phyloP scores from a whole-genome alignment of 441 rosid genomes.

The Populus tomentosa region DNA sequence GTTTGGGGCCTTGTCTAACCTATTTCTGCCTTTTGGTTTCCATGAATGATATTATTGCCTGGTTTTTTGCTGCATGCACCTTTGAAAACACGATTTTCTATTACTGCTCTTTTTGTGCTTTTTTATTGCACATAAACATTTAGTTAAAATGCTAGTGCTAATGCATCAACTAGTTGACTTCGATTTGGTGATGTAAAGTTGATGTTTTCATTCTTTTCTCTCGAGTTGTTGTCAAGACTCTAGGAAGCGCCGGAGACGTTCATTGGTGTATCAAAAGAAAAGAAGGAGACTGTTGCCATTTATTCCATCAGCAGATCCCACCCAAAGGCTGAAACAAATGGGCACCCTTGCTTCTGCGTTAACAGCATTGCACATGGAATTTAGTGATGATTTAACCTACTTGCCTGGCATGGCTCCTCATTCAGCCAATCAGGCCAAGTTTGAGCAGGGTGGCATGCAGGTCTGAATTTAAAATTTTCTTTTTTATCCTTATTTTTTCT shows the following conservation, averaged over 20 bases:
- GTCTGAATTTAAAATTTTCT: conserved; percentile 26
- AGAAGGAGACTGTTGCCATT: conserved; percentile 59
- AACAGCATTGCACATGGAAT: conserved; percentile 60
- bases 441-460: conserved; percentile 87
- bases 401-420: conserved; percentile 59
- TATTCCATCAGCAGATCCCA: conserved; percentile 60
- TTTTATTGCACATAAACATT: background rate
- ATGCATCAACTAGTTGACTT: background rate
- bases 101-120: background rate
- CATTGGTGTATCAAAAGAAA: conserved; percentile 71
- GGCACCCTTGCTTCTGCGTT: conserved; percentile 74
- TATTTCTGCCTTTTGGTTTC: background rate
- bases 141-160: background rate
- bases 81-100: background rate
- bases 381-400: conserved; percentile 58
- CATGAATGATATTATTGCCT: background rate
- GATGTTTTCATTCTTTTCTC: conserved; percentile 6
- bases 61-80: background rate
- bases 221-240: conserved; percentile 26
- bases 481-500: background rate
- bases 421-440: conserved; percentile 62
- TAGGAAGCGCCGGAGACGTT: conserved; percentile 56
- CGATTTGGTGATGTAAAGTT: conserved; percentile 7
- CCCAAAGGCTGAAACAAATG: conserved; percentile 56
- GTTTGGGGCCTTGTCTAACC: background rate